phyloP scores from a whole-genome alignment of 192 early-diverging fungal species.

The Backusella sp. region DNA sequence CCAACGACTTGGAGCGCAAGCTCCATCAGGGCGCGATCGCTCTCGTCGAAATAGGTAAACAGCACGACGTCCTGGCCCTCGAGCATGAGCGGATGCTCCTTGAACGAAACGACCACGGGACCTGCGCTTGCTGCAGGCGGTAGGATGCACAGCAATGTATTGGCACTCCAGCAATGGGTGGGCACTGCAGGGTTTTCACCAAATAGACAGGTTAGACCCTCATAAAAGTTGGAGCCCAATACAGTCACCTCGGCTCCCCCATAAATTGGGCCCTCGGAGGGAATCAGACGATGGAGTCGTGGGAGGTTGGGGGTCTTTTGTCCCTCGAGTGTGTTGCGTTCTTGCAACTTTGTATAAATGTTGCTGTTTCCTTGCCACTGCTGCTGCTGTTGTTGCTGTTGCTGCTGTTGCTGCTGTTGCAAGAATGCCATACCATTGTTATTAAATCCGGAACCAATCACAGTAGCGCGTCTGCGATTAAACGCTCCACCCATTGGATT shows the following conservation, averaged over 20 bases:
- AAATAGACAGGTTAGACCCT: conserved; percentile 72
- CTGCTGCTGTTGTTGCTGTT: neutral
- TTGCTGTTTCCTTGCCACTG: conserved; percentile 13
- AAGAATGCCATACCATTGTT: neutral
- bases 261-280: conserved; percentile 73
- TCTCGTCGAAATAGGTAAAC: conserved; percentile 61
- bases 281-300: conserved; percentile 57
- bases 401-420: neutral
- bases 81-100: conserved; percentile 33
- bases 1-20: conserved; percentile 80
- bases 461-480: neutral
- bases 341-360: conserved; percentile 17
- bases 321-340: conserved; percentile 1
- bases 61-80: conserved; percentile 40
- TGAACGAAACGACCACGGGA: conserved; percentile 54
- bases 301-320: conserved; percentile 18
- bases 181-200: conserved; percentile 62
- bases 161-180: conserved; percentile 68
- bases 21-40: conserved; percentile 79
- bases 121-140: conserved; percentile 69
- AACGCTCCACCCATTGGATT: conserved; percentile 7
- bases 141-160: conserved; percentile 70
- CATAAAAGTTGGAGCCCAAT: conserved; percentile 68
- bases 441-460: conserved; percentile 2
- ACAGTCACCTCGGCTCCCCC: conserved; percentile 79